Base-by-base conservation (phyloP, 176 grass and related monocot species). In the Oryza glumipatula region DNA sequence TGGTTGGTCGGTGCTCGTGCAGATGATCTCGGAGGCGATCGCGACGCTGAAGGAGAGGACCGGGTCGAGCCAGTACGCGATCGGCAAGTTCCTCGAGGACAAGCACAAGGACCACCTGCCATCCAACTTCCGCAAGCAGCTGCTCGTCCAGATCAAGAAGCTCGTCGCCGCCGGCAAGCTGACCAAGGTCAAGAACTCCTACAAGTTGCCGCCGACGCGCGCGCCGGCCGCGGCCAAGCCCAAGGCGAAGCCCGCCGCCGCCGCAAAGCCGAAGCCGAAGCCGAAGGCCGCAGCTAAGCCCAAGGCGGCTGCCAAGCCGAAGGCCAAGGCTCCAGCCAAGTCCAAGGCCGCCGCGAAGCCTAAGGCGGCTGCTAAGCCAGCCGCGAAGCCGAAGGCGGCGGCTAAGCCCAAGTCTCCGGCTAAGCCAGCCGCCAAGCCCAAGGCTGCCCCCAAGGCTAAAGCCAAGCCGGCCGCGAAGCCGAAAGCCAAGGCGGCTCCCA, bases 21-120 rank as follows among this genome's bases (percentile, higher is more conserved):
- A 96, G 94, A 96, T 96, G 94, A 83, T 96, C 35, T 41, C 84
- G 17, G 94, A 96, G 47, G 94, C 94, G 43, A 86, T 96, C 80
- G 4, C 84, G 1, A 41, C 89, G 19, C 88, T 96, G 7, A 94
- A 94, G 84, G 91, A 96, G 84, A 77, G 89, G 89, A 81, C 68
- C 1, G 94, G 94, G 6, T 96, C 94, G 39, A 96, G 91, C 86
- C 78, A 70, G 22, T 46, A 86, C 28, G 91, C 94, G 16, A 94
- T 96, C 78, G 87, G 71, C 70, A 91, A 92, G 85, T 91, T 89
- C 52, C 49, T 96, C 4, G 91, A 96, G 87, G 94, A 91, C 49
- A 96, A 94, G 89, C 89, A 96, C 39, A 77, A 85, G 87, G 74
- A 48, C 14, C 65, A 89, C 44, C 85, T 94, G 5, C 78, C 91